Base-by-base conservation (phyloP, 2,329 filamentous ascomycete genomes). In the Colletotrichum australisinense region DNA sequence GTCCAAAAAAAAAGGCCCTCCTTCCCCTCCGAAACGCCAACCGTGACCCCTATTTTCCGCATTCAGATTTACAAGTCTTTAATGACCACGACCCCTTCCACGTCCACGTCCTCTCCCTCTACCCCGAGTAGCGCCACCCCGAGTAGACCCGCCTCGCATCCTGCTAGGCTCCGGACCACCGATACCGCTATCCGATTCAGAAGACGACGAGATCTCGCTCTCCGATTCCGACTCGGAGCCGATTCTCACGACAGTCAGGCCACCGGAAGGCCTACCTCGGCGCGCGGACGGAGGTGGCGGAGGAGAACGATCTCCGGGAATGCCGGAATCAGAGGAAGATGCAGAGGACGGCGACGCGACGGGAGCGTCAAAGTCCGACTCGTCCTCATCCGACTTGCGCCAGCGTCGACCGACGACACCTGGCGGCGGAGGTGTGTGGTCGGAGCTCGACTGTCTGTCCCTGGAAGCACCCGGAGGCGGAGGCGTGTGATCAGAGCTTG, bases 171-270 rank as follows among this genome's bases (percentile, higher is more conserved):
- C 42, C 19, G 66, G 32, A 3, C 59, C 71, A 22, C 65, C 73
- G 24, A 74, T 74, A 3, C 68, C 68, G 46, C 65, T 74, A 26
- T 69, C 64, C 19, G 63, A 71, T 30, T 67, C 74, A 3, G 74
- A 74, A 16, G 59, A 58, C 5, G 67, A 65, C 8, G 63, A 67
- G 3, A 69, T 66, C 9, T 68, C 73, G 42, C 63, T 66, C 14
- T 75, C 74, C 5, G 74, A 76, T 22, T 58, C 66, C 7, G 73
- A 75, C 24, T 73, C 65, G 11, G 66, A 64, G n/a, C 74, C 74
- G 5, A 76, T 67, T 12, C 73, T 62, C 11, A 76, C 74, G 2
- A 76, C 22, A 2, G 74, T 76, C 2, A 63, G 73, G 1, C 69
- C 63, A 12, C n/a, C 24, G 4, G 71, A 67, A 4, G 60, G 46